phyloP scores from a whole-genome alignment of 2,329 filamentous ascomycete genomes.

The Chalaropsis ovoidea region DNA sequence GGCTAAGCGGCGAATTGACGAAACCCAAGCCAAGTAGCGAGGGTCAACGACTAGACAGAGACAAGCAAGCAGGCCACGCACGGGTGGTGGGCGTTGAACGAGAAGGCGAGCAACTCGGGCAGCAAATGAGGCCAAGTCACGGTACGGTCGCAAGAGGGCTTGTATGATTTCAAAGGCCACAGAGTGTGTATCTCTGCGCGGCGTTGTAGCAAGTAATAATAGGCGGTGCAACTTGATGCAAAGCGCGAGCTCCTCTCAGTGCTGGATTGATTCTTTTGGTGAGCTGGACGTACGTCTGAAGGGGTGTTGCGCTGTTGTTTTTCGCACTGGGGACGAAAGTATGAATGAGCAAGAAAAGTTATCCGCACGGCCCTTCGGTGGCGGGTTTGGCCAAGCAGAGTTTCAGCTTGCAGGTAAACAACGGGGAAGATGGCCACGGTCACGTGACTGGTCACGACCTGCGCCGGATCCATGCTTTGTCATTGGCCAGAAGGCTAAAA shows the following conservation, averaged over 20 bases:
- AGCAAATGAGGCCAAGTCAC: slow-evolving; percentile 6
- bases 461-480: background rate
- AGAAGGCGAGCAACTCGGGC: background rate
- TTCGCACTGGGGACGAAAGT: slow-evolving; percentile 23
- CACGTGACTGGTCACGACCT: slow-evolving; percentile 5
- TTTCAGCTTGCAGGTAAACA: background rate
- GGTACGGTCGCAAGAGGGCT: background rate
- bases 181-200: background rate
- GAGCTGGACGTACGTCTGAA: slow-evolving; percentile 17
- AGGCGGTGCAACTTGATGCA: background rate
- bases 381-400: background rate
- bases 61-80: background rate
- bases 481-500: background rate
- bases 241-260: slow-evolving; percentile 12
- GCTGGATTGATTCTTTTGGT: slow-evolving; percentile 21
- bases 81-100: background rate
- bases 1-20: background rate
- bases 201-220: background rate
- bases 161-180: background rate
- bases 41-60: background rate
- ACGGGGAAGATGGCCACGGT: background rate
- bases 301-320: slow-evolving; percentile 16
- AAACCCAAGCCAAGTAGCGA: background rate
- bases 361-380: slow-evolving; percentile 18
- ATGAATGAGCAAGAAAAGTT: slow-evolving; percentile 19